Evolutionary conservation across 805 yeast species (phyloP), one percentile per base, ranked within the genome.

Genomic region (Ogataea pini): DNA sequence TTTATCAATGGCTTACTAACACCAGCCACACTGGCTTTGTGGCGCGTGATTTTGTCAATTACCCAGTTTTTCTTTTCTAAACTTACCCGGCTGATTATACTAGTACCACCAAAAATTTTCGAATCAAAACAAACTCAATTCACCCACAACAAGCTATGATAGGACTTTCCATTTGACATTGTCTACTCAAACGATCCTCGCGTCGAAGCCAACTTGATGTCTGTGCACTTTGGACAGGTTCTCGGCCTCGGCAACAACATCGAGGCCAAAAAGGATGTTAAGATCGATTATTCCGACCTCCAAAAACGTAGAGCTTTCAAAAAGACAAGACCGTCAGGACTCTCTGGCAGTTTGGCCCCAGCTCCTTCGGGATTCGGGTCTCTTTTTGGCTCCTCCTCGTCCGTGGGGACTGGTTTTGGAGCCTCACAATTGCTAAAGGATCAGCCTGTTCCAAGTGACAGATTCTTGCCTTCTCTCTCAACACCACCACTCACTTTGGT

Each of bases 401-500:
- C 54, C 4, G 42, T 47, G 9, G 36, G 52, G 18, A 31, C 53
- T 4, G 59, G 57, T 7, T 52, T 48, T 38, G 51, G 27, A 22
- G 45, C 60, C 7, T 48, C 49, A 8, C 57, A 52, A 27, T 39
- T 55, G 31, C 46, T 59, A 43, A 55, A 56, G 34, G 58, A 57
- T 31, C 58, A 54, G 39, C 39, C 56, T 7, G 41, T 48, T 7
- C 42, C 17, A 7, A 16, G 18, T 17, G 56, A 51, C 17, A 49
- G 51, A 34, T 70, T 67, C 39, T 68, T 76, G 17, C 77, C 82
- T 27, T 78, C 79, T 48, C 70, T 79, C 49, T 73, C 80, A 17
- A 71, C 73, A 31, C 69, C 79, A 22, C 82, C 85, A 4, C 64
- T 77, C 46, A 76, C 79, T 51, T 65, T 86, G 48, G 88, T 90